Evolutionary conservation across 2,329 filamentous ascomycete species (phyloP).

Genomic region (Alternaria atra): DNA sequence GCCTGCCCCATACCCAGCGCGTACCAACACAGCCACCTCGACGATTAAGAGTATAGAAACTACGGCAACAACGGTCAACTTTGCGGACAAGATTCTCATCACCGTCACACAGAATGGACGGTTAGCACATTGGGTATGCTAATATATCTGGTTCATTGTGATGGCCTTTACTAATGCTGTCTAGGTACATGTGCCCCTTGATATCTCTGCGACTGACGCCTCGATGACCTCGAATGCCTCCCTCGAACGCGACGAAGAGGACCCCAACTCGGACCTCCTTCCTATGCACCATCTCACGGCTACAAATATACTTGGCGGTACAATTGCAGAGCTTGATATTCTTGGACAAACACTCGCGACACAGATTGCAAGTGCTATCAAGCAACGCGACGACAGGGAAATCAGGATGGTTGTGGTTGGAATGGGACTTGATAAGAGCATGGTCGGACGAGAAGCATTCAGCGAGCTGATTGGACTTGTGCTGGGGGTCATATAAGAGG

Average conservation of each 20-base stretch:
- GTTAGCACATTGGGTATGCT: constrained; percentile 86
- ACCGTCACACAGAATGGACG: constrained; percentile 87
- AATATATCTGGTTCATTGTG: constrained; percentile 1
- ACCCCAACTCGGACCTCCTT: constrained; percentile 61
- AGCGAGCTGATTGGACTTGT: constrained; percentile 55
- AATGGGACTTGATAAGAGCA: constrained; percentile 62
- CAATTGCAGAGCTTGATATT: constrained; percentile 79
- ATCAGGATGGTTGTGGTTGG: constrained; percentile 67
- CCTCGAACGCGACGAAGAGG: constrained; percentile 57
- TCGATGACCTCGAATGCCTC: constrained; percentile 58
- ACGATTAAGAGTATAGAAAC: constrained; percentile 74
- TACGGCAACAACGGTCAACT: constrained; percentile 75
- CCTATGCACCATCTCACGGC: constrained; percentile 85
- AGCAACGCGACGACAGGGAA: constrained; percentile 72
- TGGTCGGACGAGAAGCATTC: constrained; percentile 60
- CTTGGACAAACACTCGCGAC: constrained; percentile 88
- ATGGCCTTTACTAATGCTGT: constrained; percentile 8
- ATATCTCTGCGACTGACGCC: constrained; percentile 72
- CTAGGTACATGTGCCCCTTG: constrained; percentile 80
- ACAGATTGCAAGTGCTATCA: constrained; percentile 84
- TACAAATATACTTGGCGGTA: constrained; percentile 85
- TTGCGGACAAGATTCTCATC: constrained; percentile 89
- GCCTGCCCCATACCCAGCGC: constrained; percentile 71
- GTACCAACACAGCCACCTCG: constrained; percentile 64
- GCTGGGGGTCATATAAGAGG: constrained; percentile 46